Evolutionary conservation across 495 filamentous ascomycete species (phyloP), one percentile per base, ranked within the genome.

Genomic region (Talaromyces proteolyticus): DNA sequence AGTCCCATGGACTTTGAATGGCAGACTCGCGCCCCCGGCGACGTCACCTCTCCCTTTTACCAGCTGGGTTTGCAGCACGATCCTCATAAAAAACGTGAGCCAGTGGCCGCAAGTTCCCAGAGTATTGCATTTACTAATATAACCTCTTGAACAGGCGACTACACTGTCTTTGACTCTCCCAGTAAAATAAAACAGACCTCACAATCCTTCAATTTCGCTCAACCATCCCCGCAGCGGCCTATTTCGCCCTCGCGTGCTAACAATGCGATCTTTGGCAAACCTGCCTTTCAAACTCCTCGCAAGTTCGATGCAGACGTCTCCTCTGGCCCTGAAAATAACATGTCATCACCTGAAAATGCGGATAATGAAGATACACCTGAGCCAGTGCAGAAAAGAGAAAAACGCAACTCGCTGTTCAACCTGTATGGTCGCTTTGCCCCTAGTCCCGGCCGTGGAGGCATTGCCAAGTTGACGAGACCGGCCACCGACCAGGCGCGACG

Each of bases 221-320:
- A 61, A 47, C 55, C 63, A 4, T 55, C 52, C 48, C 22, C 67
- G 53, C 64, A 67, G 57, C 43, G 47, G 19, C 54, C 59, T 23
- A 54, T 49, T 12, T 60, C 39, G 39, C 64, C 53, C 25, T 55
- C 3, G 51, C 60, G 5, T 57, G 66, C 34, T 61, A n/a, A n/a
- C n/a, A 68, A 52, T 51, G 67, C 44, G 17, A 55, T 70, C 14
- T 90, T 87, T 55, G 79, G 78, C 46, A 85, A 84, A 58, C 73
- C 81, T 3, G 79, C 83, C 8, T 95, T 93, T 59, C 89, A 77
- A 22, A 95, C 87, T 6, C 90, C 89, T 2, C 86, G 87, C 37
- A 92, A 86, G 57, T 73, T 73, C 12, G 83, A 88, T 12, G 63
- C 81, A 18, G 84, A 87, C 46, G 80, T 85, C 54, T 87, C 88